A percentile compares a stretch with the other conserved stretches of the same genome.
Evolutionary conservation across 2,329 filamentous ascomycete species (phyloP).

Genomic region (Paracoccidioides brasiliensis): DNA sequence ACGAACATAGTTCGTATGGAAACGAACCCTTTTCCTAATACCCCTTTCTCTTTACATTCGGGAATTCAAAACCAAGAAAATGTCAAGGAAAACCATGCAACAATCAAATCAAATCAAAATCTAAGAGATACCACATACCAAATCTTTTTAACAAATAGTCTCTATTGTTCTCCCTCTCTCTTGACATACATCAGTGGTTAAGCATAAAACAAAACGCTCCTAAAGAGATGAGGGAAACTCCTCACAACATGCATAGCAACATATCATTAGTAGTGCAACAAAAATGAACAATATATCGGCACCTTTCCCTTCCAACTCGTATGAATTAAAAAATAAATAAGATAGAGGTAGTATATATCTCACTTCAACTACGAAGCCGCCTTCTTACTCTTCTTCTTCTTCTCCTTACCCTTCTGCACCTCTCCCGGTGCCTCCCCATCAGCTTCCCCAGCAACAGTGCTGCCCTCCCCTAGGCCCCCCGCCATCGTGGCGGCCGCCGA

Average conservation of each 20-base stretch:
- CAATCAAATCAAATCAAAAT: background rate
- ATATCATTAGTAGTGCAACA: background rate
- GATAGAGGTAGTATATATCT: background rate
- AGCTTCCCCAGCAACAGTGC: background rate
- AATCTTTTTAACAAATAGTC: background rate
- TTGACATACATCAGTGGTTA: no score
- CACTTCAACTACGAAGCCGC: background rate
- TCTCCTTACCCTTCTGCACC: constrained; percentile 7
- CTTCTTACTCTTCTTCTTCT: constrained; percentile 9
- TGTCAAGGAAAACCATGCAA: background rate
- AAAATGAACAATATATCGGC: background rate
- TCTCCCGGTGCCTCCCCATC: constrained; percentile 4
- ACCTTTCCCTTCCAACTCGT: background rate
- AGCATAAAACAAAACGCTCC: background rate
- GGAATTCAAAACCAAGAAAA: no score
- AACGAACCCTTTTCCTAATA: background rate
- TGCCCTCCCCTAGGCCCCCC: constrained; percentile 15
- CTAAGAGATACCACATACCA: background rate
- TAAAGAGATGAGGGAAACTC: background rate
- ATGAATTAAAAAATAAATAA: background rate
- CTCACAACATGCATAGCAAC: background rate
- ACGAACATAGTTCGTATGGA: background rate
- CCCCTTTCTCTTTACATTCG: no score
- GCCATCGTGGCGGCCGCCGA: constrained; percentile 11
- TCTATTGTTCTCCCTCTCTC: background rate